Percentiles rank a stretch among this genome's conserved stretches.
Evolutionary conservation across 2,329 filamentous ascomycete genomes (phyloP).

Genomic region (Microdochium trichocladiopsis): DNA sequence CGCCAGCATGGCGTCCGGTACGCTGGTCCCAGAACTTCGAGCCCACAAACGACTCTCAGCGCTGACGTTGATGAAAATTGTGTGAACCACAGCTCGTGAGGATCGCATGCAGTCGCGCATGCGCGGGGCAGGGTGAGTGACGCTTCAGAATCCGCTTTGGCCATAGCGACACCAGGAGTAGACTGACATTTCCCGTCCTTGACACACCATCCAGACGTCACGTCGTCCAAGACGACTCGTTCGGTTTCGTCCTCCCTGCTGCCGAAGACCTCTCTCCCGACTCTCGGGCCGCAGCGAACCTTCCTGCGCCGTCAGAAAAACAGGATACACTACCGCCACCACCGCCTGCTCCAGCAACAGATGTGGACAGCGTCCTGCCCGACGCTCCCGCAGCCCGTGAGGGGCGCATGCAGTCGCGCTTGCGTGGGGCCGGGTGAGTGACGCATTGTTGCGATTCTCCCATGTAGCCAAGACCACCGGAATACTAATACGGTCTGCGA

Average conservation of each 20-base stretch:
- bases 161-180: constrained; percentile 4
- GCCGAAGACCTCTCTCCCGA: constrained; percentile 19
- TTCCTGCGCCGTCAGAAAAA: constrained; percentile 4
- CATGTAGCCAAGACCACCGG: no score
- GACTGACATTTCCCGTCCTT: constrained; percentile 1
- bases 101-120: constrained; percentile 59
- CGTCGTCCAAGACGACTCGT: constrained; percentile 53
- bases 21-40: neutral
- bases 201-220: constrained; percentile 35
- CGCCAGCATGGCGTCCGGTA: constrained; percentile 1
- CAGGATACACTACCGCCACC: constrained; percentile 4
- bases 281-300: constrained; percentile 12
- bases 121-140: constrained; percentile 53
- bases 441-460: no score
- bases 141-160: neutral
- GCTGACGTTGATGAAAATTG: neutral
- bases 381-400: no score
- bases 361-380: neutral
- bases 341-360: neutral
- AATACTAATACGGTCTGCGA: no score
- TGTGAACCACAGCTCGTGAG: constrained; percentile 37
- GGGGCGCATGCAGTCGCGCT: no score
- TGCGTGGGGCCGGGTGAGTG: no score
- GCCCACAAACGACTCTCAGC: neutral
- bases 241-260: constrained; percentile 42